phyloP scores from a whole-genome alignment of 208 protist genomes.

The Trypanosoma melophagium region DNA sequence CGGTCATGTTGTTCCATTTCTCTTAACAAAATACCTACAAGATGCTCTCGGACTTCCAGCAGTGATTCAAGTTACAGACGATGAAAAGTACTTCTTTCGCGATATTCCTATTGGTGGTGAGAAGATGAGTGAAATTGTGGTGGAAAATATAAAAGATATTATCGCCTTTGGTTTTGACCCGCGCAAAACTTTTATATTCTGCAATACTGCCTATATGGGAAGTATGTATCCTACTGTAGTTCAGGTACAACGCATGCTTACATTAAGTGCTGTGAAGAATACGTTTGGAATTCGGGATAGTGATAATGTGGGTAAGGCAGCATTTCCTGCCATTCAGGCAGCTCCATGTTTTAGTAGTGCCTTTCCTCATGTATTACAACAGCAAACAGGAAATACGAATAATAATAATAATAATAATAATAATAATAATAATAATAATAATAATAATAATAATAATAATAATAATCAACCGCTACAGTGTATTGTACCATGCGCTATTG shows the following conservation, averaged over 20 bases:
- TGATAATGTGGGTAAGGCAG: conserved; percentile 94
- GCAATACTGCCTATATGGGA: conserved; percentile 97
- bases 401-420: too few species aligned
- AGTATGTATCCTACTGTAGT: conserved; percentile 95
- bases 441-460: too few species aligned
- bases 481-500: conserved; percentile 97
- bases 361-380: conserved; percentile 93
- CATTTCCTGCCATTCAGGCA: conserved; percentile 97
- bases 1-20: conserved; percentile 98
- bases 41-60: conserved; percentile 97
- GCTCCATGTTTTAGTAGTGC: conserved; percentile 94
- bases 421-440: too few species aligned
- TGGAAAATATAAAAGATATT: conserved; percentile 98
- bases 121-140: conserved; percentile 70
- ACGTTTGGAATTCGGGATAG: conserved; percentile 94
- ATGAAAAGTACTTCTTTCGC: conserved; percentile 99
- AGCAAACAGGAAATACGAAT: not conserved
- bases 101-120: conserved; percentile 84
- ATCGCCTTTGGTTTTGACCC: conserved; percentile 99
- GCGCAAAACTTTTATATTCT: conserved; percentile 99
- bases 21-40: conserved; percentile 98
- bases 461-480: conserved; percentile 94
- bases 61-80: conserved; percentile 99
- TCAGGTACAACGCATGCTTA: conserved; percentile 91
- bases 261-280: conserved; percentile 87